These are phyloP conservation scores for Irpex sp. DNA, from an alignment of 1,284 basidiomycete genomes.

Conservation along the genomic window DNA sequence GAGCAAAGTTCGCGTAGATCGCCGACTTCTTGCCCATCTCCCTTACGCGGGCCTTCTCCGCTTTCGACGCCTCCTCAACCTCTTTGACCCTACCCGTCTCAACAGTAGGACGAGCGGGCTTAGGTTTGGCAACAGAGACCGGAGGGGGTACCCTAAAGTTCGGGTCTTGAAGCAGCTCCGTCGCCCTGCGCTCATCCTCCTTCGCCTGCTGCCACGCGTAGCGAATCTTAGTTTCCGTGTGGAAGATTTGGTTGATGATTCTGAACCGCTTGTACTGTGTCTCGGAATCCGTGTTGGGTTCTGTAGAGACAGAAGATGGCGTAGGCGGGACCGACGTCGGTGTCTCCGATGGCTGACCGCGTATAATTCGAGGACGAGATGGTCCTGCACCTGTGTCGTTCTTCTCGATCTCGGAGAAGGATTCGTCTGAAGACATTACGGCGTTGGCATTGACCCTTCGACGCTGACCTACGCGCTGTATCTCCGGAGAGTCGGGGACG, in stretches of 20 bases:
- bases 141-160: conserved; percentile 43
- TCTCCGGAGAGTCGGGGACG: conserved; percentile 53
- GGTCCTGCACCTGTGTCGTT: conserved; percentile 34
- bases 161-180: conserved; percentile 52
- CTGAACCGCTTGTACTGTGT: conserved; percentile 52
- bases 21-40: conserved; percentile 75
- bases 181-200: conserved; percentile 58
- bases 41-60: conserved; percentile 54
- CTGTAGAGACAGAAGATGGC: neutral
- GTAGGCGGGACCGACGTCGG: conserved; percentile 11
- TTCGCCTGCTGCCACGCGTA: conserved; percentile 62
- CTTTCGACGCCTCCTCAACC: conserved; percentile 63
- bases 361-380: conserved; percentile 50
- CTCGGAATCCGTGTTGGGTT: conserved; percentile 8
- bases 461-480: conserved; percentile 48
- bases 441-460: conserved; percentile 36
- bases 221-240: conserved; percentile 45
- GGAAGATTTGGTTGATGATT: conserved; percentile 34
- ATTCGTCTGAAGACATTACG: conserved; percentile 60
- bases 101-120: conserved; percentile 23
- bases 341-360: conserved; percentile 32
- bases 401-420: conserved; percentile 42
- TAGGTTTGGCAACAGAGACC: conserved; percentile 1
- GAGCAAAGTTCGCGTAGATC: conserved; percentile 66
- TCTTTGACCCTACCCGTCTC: conserved; percentile 57